These are phyloP conservation scores for Ploettnerulaceae sp. DNA, from an alignment of 2,329 filamentous ascomycete species.

Conservation along the genomic window DNA sequence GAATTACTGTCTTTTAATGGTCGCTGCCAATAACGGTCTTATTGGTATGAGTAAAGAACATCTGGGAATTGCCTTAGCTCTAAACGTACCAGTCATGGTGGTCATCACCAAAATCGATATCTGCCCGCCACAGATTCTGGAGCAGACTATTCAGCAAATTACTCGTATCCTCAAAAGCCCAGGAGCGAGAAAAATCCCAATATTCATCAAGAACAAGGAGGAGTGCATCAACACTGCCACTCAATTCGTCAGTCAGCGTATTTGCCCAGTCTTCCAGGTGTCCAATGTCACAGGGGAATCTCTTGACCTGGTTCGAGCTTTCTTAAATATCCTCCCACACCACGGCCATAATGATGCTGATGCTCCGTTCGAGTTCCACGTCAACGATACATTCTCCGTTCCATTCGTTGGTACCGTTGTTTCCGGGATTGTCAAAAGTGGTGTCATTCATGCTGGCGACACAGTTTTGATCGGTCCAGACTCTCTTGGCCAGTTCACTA, in stretches of 20 bases:
- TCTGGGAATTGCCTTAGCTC: conserved; percentile 83
- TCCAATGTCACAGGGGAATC: conserved; percentile 95
- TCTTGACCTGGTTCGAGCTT: conserved; percentile 83
- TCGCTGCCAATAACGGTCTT: conserved; percentile 93
- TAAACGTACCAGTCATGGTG: conserved; percentile 97
- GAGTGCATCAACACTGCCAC: conserved; percentile 93
- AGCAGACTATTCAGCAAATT: conserved; percentile 88
- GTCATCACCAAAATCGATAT: conserved; percentile 98
- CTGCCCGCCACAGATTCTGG: conserved; percentile 88
- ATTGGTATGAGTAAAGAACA: conserved; percentile 99
- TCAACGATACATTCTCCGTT: conserved; percentile 97
- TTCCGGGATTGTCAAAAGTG: conserved; percentile 84
- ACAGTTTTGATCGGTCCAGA: conserved; percentile 85
- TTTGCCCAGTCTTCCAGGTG: conserved; percentile 96
- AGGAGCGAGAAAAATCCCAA: conserved; percentile 89
- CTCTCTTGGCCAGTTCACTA: conserved; percentile 80
- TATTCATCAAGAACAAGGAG: conserved; percentile 88
- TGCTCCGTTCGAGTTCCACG: conserved; percentile 86
- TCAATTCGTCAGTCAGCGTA: conserved; percentile 90
- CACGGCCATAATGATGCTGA: conserved; percentile 88
- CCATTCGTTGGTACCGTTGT: conserved; percentile 96
- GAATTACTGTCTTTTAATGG: conserved; percentile 97
- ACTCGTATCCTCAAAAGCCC: conserved; percentile 91
- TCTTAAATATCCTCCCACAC: conserved; percentile 91
- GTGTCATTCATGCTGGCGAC: conserved; percentile 87